Percentiles rank a stretch among this genome's conserved stretches.
These are phyloP conservation scores for Aspergillus hortae DNA, from an alignment of 2,329 filamentous ascomycete genomes.

Conservation along the genomic window DNA sequence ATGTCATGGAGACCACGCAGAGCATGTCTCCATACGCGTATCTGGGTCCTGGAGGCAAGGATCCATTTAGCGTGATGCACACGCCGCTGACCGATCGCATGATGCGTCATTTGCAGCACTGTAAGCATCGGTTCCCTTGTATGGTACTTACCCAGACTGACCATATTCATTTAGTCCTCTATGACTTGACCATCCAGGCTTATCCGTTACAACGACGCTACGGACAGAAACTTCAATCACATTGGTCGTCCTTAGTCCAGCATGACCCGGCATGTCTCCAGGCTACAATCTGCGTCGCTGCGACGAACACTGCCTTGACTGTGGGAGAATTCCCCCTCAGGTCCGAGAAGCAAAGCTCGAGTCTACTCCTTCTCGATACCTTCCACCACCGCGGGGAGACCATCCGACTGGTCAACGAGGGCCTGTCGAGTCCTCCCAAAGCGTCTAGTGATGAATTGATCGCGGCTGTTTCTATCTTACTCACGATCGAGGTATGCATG, in stretches of 20 bases:
- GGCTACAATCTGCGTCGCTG: conserved; percentile 36
- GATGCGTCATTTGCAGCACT: conserved; percentile 35
- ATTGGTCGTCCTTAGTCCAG: conserved; percentile 35
- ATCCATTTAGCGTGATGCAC: conserved; percentile 35
- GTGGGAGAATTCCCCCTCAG: conserved; percentile 31
- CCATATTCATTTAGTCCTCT: conserved; percentile 25
- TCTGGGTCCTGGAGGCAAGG: conserved; percentile 30
- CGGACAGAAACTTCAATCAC: conserved; percentile 30
- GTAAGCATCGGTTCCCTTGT: conserved; percentile 21
- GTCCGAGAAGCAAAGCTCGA: conserved; percentile 26
- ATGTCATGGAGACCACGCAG: conserved; percentile 5
- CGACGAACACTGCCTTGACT: conserved; percentile 33
- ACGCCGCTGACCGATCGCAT: conserved; percentile 35
- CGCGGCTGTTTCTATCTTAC: conserved; percentile 36
- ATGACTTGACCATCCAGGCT: conserved; percentile 33
- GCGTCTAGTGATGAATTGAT: conserved; percentile 39
- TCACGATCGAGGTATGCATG: conserved; percentile 36
- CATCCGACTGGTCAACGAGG: conserved; percentile 37
- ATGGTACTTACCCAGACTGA: background rate
- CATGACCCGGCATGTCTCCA: conserved; percentile 35
- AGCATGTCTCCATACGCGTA: conserved; percentile 22
- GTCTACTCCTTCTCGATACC: conserved; percentile 33
- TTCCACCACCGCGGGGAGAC: conserved; percentile 39
- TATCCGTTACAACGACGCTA: conserved; percentile 35
- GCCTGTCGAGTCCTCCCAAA: conserved; percentile 34